Conservation (phyloP, 495 filamentous ascomycete species). For the Hypoxylon lenormandii region DNA sequence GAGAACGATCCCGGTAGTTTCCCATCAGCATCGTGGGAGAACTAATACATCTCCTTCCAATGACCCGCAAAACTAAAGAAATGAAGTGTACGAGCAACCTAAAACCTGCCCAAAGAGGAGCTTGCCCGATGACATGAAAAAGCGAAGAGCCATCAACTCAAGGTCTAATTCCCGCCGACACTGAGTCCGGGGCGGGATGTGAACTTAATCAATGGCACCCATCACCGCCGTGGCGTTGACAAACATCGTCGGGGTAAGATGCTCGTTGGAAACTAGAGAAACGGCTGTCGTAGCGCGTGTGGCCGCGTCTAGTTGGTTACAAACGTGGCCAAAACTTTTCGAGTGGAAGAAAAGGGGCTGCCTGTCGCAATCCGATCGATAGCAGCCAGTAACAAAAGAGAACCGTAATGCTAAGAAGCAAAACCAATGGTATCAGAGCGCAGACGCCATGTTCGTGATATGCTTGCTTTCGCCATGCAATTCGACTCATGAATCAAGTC, state of each 20-base stretch:
- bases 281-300: slow-evolving; percentile 16
- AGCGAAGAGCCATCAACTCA: slow-evolving; percentile 22
- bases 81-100: slow-evolving; percentile 38
- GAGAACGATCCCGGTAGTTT: slow-evolving; percentile 9
- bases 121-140: slow-evolving; percentile 35
- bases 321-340: slow-evolving; percentile 30
- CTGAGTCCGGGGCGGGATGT: slow-evolving; percentile 3
- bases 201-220: slow-evolving; percentile 15
- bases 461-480: slow-evolving; percentile 56
- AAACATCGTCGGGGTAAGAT: slow-evolving; percentile 7
- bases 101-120: slow-evolving; percentile 21
- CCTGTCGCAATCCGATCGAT: slow-evolving; percentile 37
- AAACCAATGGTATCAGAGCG: slow-evolving; percentile 55
- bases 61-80: slow-evolving; percentile 43
- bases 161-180: not conserved
- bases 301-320: slow-evolving; percentile 3
- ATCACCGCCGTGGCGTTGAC: slow-evolving; percentile 17
- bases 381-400: slow-evolving; percentile 43
- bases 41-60: slow-evolving; percentile 15
- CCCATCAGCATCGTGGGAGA: slow-evolving; percentile 12
- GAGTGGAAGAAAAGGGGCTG: slow-evolving; percentile 18
- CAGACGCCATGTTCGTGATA: slow-evolving; percentile 55
- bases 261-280: slow-evolving; percentile 4
- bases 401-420: slow-evolving; percentile 51
- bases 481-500: slow-evolving; percentile 52